Evolutionary conservation across 345 rosid species (phyloP).

Genomic region (Firmiana major): DNA sequence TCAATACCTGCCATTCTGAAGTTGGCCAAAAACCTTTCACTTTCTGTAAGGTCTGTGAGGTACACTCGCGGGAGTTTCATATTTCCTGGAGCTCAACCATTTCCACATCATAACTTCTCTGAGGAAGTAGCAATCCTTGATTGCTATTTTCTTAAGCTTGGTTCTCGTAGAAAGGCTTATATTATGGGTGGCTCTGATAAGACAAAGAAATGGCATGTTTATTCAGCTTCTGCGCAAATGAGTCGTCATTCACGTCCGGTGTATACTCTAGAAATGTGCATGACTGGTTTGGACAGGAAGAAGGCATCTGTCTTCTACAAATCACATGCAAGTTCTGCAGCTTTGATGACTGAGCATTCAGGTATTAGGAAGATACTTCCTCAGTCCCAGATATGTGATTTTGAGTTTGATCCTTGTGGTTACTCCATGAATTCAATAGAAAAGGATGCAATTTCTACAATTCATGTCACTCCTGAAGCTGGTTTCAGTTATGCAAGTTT

Average conservation of each 20-base stretch:
- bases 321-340: conserved; percentile 41
- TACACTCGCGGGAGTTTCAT: conserved; percentile 93
- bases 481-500: conserved; percentile 98
- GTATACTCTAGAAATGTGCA: conserved; percentile 88
- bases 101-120: conserved; percentile 77
- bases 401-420: conserved; percentile 94
- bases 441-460: conserved; percentile 70
- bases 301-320: conserved; percentile 74
- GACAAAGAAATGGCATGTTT: conserved; percentile 85
- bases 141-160: conserved; percentile 50
- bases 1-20: conserved; percentile 85
- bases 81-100: conserved; percentile 77
- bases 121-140: conserved; percentile 90
- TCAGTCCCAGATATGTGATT: conserved; percentile 78
- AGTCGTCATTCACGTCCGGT: conserved; percentile 18
- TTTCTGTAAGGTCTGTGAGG: conserved; percentile 60
- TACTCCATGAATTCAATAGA: conserved; percentile 97
- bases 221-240: conserved; percentile 60
- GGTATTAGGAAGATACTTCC: conserved; percentile 91
- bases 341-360: conserved; percentile 62
- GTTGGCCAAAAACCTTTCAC: conserved; percentile 62
- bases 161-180: conserved; percentile 57
- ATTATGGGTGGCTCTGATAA: conserved; percentile 62
- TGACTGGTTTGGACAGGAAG: conserved; percentile 81
- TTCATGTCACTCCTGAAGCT: conserved; percentile 91